A percentile compares a stretch with the other conserved stretches of the same genome.
These are phyloP conservation scores for Tetrahymena thermophila DNA, from an alignment of 73 alveolate species.

Conservation along the genomic window DNA sequence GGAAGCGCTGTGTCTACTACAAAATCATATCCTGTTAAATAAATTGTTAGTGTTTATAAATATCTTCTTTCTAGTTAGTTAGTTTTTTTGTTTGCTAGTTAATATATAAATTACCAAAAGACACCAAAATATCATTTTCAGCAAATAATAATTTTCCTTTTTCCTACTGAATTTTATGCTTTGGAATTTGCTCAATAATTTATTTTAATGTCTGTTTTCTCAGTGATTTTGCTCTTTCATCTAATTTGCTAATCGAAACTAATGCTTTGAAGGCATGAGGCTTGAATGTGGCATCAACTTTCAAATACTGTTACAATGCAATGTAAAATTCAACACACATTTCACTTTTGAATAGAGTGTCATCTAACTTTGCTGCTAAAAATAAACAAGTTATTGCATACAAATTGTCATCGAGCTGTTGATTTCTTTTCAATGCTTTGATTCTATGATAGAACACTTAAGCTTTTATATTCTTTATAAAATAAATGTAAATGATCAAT, in stretches of 20 bases:
- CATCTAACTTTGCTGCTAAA: not conserved
- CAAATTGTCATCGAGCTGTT: not conserved
- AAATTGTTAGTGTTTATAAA: not conserved
- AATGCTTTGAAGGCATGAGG: not conserved
- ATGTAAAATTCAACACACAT: not conserved
- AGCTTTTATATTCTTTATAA: not conserved
- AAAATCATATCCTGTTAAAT: not conserved
- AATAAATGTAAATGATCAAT: not conserved
- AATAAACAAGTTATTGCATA: not conserved
- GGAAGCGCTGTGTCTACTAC: not conserved
- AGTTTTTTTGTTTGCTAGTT: too few species aligned
- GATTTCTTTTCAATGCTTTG: not conserved
- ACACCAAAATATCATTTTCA: not conserved
- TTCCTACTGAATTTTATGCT: not conserved
- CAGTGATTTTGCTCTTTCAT: not conserved
- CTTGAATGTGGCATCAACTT: not conserved
- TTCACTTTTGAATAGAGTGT: not conserved
- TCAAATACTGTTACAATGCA: not conserved
- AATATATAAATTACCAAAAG: not conserved
- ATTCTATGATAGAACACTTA: not conserved
- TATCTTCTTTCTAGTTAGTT: not conserved
- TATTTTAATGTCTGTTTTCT: not conserved
- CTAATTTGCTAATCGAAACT: not conserved
- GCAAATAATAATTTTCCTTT: not conserved
- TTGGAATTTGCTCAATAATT: not conserved